A percentile compares a stretch with the other conserved stretches of the same genome.
Conservation (phyloP, 2,329 filamentous ascomycete genomes). For the Lasiodiplodia theobromae region DNA sequence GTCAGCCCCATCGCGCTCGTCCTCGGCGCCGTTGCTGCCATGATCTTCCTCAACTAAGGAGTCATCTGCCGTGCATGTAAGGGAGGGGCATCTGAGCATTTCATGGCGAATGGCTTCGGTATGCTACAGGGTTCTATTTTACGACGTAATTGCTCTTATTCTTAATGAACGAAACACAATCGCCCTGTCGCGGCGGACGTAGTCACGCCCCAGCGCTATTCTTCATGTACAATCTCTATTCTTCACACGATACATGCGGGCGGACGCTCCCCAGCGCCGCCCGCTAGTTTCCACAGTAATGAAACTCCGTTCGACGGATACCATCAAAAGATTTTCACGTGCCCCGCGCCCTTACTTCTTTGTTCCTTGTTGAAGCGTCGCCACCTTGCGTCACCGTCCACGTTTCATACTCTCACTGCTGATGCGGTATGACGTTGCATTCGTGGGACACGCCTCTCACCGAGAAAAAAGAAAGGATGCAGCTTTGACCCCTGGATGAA, state of each 20-base stretch:
- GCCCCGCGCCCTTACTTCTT: neutral
- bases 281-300: slow-evolving; percentile 8
- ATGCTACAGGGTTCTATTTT: slow-evolving; percentile 12
- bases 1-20: slow-evolving; percentile 49
- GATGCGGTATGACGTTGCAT: slow-evolving; percentile 1
- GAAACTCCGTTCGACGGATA: neutral
- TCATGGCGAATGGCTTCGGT: slow-evolving; percentile 26
- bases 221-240: slow-evolving; percentile 21
- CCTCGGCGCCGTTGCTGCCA: slow-evolving; percentile 50
- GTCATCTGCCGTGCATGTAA: neutral
- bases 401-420: neutral
- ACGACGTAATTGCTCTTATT: slow-evolving; percentile 11
- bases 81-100: slow-evolving; percentile 17
- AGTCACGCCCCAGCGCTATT: neutral
- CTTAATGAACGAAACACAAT: slow-evolving; percentile 8
- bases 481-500: neutral
- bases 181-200: neutral
- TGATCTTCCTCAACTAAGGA: slow-evolving; percentile 50
- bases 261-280: neutral
- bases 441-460: neutral
- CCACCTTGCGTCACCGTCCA: slow-evolving; percentile 9
- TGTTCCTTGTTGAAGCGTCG: neutral
- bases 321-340: neutral
- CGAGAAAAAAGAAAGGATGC: no score
- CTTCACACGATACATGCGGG: neutral